Conservation (phyloP, 106 monocot species). For the Phalaenopsis equestris region DNA sequence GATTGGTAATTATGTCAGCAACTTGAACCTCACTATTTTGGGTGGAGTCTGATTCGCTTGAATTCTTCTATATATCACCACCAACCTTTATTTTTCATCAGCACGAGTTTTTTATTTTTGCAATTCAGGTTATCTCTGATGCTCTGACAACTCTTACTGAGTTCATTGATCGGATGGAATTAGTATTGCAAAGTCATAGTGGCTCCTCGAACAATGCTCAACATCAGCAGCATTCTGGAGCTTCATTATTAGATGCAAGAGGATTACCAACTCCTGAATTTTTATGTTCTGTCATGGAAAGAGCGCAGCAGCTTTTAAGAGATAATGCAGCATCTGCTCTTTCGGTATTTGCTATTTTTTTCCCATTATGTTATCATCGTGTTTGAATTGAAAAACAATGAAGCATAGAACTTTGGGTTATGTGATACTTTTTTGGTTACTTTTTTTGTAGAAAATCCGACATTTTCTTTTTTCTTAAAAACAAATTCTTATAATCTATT, state of each 20-base stretch:
- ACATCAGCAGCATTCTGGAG: slow-evolving; percentile 16
- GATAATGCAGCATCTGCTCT: slow-evolving; percentile 51
- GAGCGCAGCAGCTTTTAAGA: slow-evolving; percentile 53
- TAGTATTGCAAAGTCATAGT: slow-evolving; percentile 42
- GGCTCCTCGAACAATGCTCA: slow-evolving; percentile 19
- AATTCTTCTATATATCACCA: too few species aligned
- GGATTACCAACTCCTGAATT: slow-evolving; percentile 56
- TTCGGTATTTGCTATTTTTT: slow-evolving; percentile 28
- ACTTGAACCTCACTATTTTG: neutral
- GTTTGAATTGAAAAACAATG: neutral
- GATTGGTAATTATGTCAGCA: neutral
- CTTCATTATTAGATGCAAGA: slow-evolving; percentile 18
- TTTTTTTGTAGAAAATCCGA: neutral
- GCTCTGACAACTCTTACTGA: slow-evolving; percentile 70
- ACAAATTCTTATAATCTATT: too few species aligned
- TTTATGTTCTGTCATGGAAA: slow-evolving; percentile 42
- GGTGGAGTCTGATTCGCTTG: too few species aligned
- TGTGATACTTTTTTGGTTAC: neutral
- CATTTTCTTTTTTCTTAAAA: neutral
- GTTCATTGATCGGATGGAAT: slow-evolving; percentile 69
- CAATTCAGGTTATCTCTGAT: slow-evolving; percentile 63
- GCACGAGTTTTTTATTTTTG: neutral
- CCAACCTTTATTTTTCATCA: too few species aligned
- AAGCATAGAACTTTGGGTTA: too few species aligned
- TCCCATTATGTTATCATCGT: neutral